Percentiles rank a stretch among this genome's conserved stretches.
Evolutionary conservation across 768 basidiomycete species (phyloP).

Genomic region (Sistotremastrum niveocremeum): DNA sequence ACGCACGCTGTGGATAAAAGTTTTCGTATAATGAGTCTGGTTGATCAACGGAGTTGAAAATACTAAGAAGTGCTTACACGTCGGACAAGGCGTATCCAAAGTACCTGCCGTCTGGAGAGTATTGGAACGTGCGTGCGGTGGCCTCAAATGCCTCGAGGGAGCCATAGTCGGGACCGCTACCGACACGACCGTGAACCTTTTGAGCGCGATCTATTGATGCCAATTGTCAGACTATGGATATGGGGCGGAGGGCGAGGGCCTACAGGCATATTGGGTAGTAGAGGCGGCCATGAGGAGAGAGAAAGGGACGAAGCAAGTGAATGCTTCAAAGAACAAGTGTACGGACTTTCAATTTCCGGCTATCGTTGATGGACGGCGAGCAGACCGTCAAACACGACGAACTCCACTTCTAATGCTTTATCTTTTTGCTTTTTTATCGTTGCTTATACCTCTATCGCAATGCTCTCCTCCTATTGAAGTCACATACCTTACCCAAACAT

Average conservation of each 20-base stretch:
- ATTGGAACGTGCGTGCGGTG: slow-evolving; percentile 61
- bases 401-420: too few relatives aligned
- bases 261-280: slow-evolving; percentile 3
- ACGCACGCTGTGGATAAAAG: slow-evolving; percentile 40
- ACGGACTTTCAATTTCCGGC: too few relatives aligned
- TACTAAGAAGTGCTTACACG: slow-evolving; percentile 34
- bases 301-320: slow-evolving; percentile 56
- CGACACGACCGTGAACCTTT: slow-evolving; percentile 80
- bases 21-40: slow-evolving; percentile 8
- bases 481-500: too few relatives aligned
- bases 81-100: slow-evolving; percentile 74
- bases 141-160: slow-evolving; percentile 46
- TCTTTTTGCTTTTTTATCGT: too few relatives aligned
- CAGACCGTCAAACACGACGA: too few relatives aligned
- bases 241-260: slow-evolving; percentile 20
- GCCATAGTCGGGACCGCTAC: slow-evolving; percentile 65
- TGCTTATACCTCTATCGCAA: too few relatives aligned
- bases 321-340: slow-evolving; percentile 42
- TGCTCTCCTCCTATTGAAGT: too few relatives aligned
- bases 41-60: slow-evolving; percentile 6
- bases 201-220: slow-evolving; percentile 79
- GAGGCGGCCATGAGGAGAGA: slow-evolving; percentile 1
- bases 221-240: slow-evolving; percentile 17
- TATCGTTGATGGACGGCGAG: too few relatives aligned
- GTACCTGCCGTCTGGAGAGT: slow-evolving; percentile 78